These are phyloP conservation scores for Phytopythium delawarense DNA, from an alignment of 352 stramenopile species.

Conservation along the genomic window DNA sequence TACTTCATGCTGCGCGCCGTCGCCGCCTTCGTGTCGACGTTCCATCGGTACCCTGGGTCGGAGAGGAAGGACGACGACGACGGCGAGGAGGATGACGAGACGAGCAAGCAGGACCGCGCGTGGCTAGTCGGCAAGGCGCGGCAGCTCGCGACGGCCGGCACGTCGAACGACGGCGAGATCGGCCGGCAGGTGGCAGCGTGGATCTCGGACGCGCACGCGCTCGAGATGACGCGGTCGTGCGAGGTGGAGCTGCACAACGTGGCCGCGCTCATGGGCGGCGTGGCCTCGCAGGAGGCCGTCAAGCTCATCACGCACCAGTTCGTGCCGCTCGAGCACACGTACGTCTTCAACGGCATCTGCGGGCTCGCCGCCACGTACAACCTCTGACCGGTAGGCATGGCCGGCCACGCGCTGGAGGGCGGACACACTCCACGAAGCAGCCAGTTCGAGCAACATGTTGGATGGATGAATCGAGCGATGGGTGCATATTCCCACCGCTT, in stretches of 20 bases:
- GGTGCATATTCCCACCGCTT: background rate
- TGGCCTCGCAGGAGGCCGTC: constrained; percentile 96
- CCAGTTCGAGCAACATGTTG: too few relatives aligned
- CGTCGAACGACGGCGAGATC: background rate
- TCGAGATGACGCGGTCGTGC: constrained; percentile 91
- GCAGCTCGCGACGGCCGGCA: constrained; percentile 14
- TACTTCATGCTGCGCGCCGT: constrained; percentile 92
- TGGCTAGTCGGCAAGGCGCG: constrained; percentile 60
- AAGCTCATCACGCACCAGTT: constrained; percentile 99
- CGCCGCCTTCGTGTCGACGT: constrained; percentile 35
- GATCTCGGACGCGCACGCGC: constrained; percentile 71
- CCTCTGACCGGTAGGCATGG: constrained; percentile 32
- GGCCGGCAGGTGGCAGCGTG: constrained; percentile 32
- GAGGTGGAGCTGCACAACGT: constrained; percentile 93
- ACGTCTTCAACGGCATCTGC: constrained; percentile 97
- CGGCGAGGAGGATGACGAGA: constrained; percentile 16
- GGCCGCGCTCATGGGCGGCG: constrained; percentile 93
- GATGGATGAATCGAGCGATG: background rate
- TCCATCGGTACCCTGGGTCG: constrained; percentile 80
- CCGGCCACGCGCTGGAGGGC: background rate
- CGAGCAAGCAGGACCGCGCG: constrained; percentile 47
- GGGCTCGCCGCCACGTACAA: constrained; percentile 63
- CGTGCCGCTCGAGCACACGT: constrained; percentile 95
- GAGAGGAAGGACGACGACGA: constrained; percentile 13
- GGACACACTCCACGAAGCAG: background rate